Evolutionary conservation across 371 early-diverging fungal genomes (phyloP), one percentile per base, ranked within the genome.

Genomic region (Mortierella sp.): DNA sequence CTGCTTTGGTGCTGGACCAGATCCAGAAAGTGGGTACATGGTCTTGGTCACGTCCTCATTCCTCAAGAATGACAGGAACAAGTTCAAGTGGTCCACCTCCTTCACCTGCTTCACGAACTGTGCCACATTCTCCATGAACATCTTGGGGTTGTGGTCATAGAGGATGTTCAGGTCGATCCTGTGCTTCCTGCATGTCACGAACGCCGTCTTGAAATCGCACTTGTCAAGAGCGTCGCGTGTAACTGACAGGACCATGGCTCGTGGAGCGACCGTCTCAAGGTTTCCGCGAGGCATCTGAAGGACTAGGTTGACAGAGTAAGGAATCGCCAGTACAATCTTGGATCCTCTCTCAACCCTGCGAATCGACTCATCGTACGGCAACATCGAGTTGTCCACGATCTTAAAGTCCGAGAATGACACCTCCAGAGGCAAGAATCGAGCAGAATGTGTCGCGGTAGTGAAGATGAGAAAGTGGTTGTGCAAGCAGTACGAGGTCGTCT

Each of bases 261-360:
- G 89, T 5, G 99, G 99, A 27, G 87, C 85, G n/a, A 98, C 85
- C 0, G 98, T 97, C 79, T 98, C 99, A 50, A 98, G 80, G 59
- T 98, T 98, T 29, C 98, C 98, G 22, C 98, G 90, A 16, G 96
- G 98, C 96, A 97, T 96, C 83, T 98, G 97, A 60, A 98, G 79
- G 1, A 98, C 85, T 17, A 98, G 81, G 51, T 82, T 82, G 4
- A 90, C 90, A 57, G 86, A 90, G 28, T 73, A 80, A 9, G 94
- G 92, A 19, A 88, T 82, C 0, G 93, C 94, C 58, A 90, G 57
- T 0, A 96, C 93, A 71, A 96, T 92, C 40, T 85, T 85, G 9
- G 96, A 83, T 10, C 97, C 98, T 55, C 97, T 90, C 82, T 98
- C 98, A 22, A 98, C 88, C 2, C 95, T 86, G 46, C 98, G 88